Base-by-base conservation (phyloP, 345 rosid genomes). In the Rhizophora apiculata region DNA sequence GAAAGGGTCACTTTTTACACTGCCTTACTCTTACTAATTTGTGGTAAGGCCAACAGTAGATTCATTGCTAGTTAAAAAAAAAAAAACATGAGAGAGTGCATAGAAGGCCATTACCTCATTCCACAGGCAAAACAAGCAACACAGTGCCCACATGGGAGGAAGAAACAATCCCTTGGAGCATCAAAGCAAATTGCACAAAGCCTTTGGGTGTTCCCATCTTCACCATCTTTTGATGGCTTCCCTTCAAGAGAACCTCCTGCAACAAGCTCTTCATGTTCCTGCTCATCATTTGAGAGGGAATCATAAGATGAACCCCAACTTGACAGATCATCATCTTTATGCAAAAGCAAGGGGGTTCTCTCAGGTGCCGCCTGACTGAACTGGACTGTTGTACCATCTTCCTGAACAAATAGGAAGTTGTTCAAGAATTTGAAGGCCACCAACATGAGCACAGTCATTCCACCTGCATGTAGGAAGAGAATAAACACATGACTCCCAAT, bases 101-200 rank as follows among this genome's bases (percentile, higher is more conserved):
- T 43, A 0, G 49, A 43, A 5, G 18, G 49, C 1, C 49, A 43
- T 43, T 90, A 92, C 99, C 98, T 87, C 57, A 89, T 82, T 77
- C 98, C 98, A 59, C 99, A 96, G 10, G 74, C 91, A 76, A 84
- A 92, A 78, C 97, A 96, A 73, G 99, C 85, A 29, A 92, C 86
- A 68, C 96, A 96, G 72, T 92, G 98, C 37, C 99, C 99, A 72
- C 99, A 96, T n/a, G 97, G 97, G 85, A 96, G 98, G 82, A 96
- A 96, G 81, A 92, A 96, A 81, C 99, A 92, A 77, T 89, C 98
- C 78, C 99, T 90, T 8, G 96, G 96, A 64, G 96, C 99, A 78
- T 96, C 99, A 73, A 82, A 96, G 85, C 99, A 96, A 60, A 96
- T 92, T 8, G 95, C 97, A 82, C 99, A 96, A 32, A 92, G 96